Base-by-base conservation (phyloP, 345 rosid genomes). In the Zanthoxylum bungeanum region DNA sequence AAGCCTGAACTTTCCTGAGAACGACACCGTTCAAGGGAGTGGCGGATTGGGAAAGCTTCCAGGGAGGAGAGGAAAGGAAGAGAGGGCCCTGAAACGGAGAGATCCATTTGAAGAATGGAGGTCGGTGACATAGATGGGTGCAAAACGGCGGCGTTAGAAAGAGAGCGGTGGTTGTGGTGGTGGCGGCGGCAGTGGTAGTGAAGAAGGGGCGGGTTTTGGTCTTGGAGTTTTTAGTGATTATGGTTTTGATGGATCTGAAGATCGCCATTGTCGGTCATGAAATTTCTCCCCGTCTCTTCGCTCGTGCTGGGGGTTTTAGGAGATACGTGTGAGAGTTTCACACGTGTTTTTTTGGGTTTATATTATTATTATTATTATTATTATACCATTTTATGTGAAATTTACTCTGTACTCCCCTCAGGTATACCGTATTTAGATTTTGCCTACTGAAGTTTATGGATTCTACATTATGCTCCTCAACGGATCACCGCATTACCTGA, bases 1-100 rank as follows among this genome's bases (percentile, higher is more conserved):
- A 63, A 27, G 85, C 86, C 80, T 86, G 84, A 46, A 88, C 93
- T 30, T 77, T 85, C 71, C 81, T 75, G 66, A 85, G 79, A 58
- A 85, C 83, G 55, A 57, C 76, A 49, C 81, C 80, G 55, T 78
- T 88, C 11, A 92, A 83, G 16, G 97, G 98, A 12, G 91, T 88
- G 7, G 98, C 84, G 27, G 95, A 87, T 59, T 89, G 98, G 27
- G 77, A 86, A 57, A 94, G 93, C 80, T 90, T 94, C 98, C 98
- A 92, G 12, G 98, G 98, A 17, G 97, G 91, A 40, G 78, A 80
- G 40, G 90, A 82, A 25, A 92, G 88, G 71, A 88, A 90, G 16
- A 89, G 96, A 58, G 98, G 97, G 49, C 93, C 96, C 34, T 71
- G 88, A 34, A 87, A 78, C 10, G 91, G 94, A 42, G 80, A 73